phyloP scores from a whole-genome alignment of 495 filamentous ascomycete species.

The Darksidea phi region DNA sequence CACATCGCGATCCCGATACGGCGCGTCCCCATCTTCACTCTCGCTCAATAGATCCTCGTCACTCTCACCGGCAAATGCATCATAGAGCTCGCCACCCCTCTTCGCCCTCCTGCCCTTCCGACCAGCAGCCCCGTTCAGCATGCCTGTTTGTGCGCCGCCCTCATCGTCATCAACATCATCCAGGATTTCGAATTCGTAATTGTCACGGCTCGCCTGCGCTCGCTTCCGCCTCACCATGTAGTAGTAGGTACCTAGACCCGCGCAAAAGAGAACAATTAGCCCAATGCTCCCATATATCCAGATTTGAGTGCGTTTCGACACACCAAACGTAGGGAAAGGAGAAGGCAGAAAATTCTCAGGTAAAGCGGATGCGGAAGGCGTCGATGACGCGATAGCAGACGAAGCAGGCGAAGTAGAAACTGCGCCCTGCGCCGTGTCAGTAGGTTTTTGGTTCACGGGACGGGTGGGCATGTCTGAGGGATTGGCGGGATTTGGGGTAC shows the following conservation, averaged over 20 bases:
- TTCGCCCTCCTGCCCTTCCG: constrained; percentile 45
- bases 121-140: constrained; percentile 35
- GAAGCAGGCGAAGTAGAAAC: constrained; percentile 36
- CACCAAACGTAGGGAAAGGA: constrained; percentile 93
- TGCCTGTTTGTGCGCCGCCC: constrained; percentile 41
- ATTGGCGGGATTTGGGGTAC: constrained; percentile 47
- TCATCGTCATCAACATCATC: constrained; percentile 76
- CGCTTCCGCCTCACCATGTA: constrained; percentile 74
- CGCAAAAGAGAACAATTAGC: constrained; percentile 83
- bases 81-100: constrained; percentile 82
- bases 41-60: constrained; percentile 60
- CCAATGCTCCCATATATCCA: constrained; percentile 91
- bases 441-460: constrained; percentile 65
- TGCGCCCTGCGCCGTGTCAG: constrained; percentile 28
- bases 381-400: constrained; percentile 43
- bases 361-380: constrained; percentile 30
- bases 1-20: constrained; percentile 30
- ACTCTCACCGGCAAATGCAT: constrained; percentile 82
- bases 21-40: constrained; percentile 19
- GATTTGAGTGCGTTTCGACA: constrained; percentile 80
- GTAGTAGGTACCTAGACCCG: constrained; percentile 74
- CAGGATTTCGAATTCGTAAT: constrained; percentile 94
- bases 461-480: constrained; percentile 75
- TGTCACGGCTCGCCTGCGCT: constrained; percentile 68
- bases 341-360: constrained; percentile 66